Evolutionary conservation across 495 filamentous ascomycete species (phyloP), one percentile per base, ranked within the genome.

Genomic region (Aspergillus leporis): DNA sequence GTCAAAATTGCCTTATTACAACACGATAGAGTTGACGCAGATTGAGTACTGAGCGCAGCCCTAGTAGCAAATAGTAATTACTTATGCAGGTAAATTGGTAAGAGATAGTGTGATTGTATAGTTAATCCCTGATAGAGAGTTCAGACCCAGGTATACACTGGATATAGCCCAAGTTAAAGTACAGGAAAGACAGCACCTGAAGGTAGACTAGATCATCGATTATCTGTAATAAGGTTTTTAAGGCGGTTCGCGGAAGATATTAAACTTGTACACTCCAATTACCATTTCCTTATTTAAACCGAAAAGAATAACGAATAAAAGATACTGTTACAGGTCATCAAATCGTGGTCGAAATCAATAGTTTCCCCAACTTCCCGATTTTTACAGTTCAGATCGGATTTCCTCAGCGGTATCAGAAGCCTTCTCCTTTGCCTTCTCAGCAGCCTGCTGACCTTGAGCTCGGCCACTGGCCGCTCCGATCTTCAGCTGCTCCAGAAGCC

Each of bases 401-500:
- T 66, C 64, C 51, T 71, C 54, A 0, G 68, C 59, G 9, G 68
- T 55, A 47, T 76, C 67, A 5, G 62, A 51, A 22, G 59, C 67
- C 67, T 76, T 77, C 43, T 72, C 62, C 53, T 70, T 70, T 23
- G 63, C 66, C 53, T 76, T 74, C 52, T 78, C 79, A 18, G 80
- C 80, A n/a, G 74, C 80, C 46, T 81, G 77, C 62, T 80, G 71
- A 31, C 80, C 78, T 55, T 82, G 71, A 56, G 86, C 81, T 41
- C 81, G 80, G n/a, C 87, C 88, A 46, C 76, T 83, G 21, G 86
- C 82, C 25, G 87, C 79, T 2, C 89, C 86, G 14, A 84, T 70
- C 66, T 79, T 81, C 36, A 93, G 68, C 67, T 83, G 83, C 7
- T 81, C 75, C 56, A 81, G 60, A 6, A 87, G 69, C 82, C 90